A percentile compares a stretch with the other conserved stretches of the same genome.
phyloP scores from a whole-genome alignment of 306 rosid genomes.

The Dalbergia oliveri region DNA sequence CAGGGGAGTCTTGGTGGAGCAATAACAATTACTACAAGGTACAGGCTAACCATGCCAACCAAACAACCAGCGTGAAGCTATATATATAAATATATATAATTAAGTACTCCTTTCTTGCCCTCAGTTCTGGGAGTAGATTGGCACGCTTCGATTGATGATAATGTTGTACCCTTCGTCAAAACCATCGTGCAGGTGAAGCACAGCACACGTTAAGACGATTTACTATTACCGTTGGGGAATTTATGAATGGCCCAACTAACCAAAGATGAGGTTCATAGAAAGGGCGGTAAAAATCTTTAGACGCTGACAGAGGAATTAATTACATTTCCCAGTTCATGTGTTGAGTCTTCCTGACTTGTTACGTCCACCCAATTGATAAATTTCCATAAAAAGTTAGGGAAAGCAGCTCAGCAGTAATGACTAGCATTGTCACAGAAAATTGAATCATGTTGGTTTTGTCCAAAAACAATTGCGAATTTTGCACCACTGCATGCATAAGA shows the following conservation, averaged over 20 bases:
- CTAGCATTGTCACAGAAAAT: slow-evolving; percentile 5
- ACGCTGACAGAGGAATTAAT: slow-evolving; percentile 46
- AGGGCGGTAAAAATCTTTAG: slow-evolving; percentile 29
- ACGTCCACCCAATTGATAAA: slow-evolving; percentile 19
- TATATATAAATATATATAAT: no score
- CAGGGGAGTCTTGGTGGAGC: neutral
- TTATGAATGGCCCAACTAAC: slow-evolving; percentile 49
- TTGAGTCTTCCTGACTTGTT: neutral
- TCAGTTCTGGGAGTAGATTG: no score
- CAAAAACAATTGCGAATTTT: no score
- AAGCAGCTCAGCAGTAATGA: slow-evolving; percentile 4
- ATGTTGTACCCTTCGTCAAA: slow-evolving; percentile 10
- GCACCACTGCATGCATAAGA: no score
- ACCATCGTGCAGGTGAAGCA: neutral
- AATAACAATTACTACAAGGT: neutral
- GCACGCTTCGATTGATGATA: slow-evolving; percentile 1
- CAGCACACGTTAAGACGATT: slow-evolving; percentile 17
- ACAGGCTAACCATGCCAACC: neutral
- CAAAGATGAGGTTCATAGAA: neutral
- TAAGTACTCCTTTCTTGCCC: no score
- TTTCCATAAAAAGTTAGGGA: slow-evolving; percentile 31
- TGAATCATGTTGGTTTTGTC: no score
- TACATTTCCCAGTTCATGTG: slow-evolving; percentile 34
- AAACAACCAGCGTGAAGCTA: neutral
- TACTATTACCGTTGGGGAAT: slow-evolving; percentile 43